Percentiles rank a stretch among this genome's conserved stretches.
Conservation (phyloP, 1,139 yeast species). For the Meyerozyma guilliermondii region DNA sequence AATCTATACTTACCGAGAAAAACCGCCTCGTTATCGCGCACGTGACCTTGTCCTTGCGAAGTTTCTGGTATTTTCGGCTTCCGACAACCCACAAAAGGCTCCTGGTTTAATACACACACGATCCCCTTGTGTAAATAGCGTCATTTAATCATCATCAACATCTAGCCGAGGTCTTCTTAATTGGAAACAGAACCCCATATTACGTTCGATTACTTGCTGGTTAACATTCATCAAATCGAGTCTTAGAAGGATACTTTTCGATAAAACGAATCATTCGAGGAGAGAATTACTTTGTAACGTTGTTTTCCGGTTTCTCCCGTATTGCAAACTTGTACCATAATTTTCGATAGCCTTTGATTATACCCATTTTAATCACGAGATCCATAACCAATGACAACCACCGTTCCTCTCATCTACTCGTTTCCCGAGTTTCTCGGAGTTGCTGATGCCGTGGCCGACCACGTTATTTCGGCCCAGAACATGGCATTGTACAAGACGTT, state of each 20-base stretch:
- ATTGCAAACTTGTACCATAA: neutral
- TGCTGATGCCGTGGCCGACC: slow-evolving; percentile 93
- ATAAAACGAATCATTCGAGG: no score
- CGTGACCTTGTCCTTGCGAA: neutral
- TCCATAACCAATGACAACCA: slow-evolving; percentile 62
- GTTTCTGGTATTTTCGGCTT: neutral
- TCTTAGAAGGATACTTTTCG: no score
- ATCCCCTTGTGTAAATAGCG: neutral
- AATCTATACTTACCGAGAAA: neutral
- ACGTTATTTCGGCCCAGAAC: slow-evolving; percentile 77
- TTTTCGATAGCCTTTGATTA: neutral
- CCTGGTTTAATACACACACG: neutral
- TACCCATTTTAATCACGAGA: neutral
- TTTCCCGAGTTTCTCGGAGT: slow-evolving; percentile 87
- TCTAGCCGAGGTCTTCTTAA: no score
- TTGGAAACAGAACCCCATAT: no score
- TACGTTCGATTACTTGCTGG: no score
- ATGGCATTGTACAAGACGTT: slow-evolving; percentile 53
- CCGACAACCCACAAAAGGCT: neutral
- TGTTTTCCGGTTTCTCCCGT: neutral
- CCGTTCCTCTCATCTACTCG: slow-evolving; percentile 87
- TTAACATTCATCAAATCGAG: no score
- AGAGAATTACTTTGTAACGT: no score
- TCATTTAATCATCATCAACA: neutral
- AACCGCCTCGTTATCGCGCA: slow-evolving; percentile 1